These are phyloP conservation scores for Kwoniella mangroviensis DNA, from an alignment of 768 basidiomycete species.

Conservation along the genomic window DNA sequence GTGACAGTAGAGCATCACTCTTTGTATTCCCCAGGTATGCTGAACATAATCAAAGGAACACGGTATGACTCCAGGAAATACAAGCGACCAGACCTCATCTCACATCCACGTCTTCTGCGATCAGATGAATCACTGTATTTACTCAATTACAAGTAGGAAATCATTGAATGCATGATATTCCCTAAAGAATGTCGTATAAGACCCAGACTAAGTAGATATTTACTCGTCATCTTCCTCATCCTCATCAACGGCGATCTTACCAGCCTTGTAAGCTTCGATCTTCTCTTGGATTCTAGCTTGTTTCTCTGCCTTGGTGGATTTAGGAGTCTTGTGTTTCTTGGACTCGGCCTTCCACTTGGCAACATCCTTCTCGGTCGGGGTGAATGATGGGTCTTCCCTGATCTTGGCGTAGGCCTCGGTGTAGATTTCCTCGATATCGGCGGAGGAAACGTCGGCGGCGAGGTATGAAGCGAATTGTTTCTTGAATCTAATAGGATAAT, in stretches of 20 bases:
- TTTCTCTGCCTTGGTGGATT: conserved; percentile 77
- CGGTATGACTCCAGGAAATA: no score
- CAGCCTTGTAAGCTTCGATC: conserved; percentile 86
- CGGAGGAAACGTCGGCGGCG: conserved; percentile 90
- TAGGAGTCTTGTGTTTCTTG: conserved; percentile 70
- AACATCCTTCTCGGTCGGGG: conserved; percentile 81
- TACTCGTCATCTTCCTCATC: conserved; percentile 43
- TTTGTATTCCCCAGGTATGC: no score
- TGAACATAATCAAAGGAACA: no score
- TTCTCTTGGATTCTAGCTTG: conserved; percentile 78
- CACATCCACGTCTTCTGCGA: no score
- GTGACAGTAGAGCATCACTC: no score
- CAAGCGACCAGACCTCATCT: no score
- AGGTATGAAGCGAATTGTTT: conserved; percentile 96
- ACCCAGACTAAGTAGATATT: conserved; percentile 6
- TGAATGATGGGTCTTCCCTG: conserved; percentile 89
- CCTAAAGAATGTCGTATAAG: background rate
- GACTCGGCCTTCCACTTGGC: conserved; percentile 87
- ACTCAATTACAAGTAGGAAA: background rate
- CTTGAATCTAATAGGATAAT: conserved; percentile 71
- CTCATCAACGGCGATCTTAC: conserved; percentile 52
- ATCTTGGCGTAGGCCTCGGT: conserved; percentile 90
- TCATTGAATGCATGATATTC: conserved; percentile 2
- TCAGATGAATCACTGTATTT: no score
- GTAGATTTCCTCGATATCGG: conserved; percentile 97